Evolutionary conservation across 306 rosid species (phyloP).

Genomic region (Vigna trinervia): DNA sequence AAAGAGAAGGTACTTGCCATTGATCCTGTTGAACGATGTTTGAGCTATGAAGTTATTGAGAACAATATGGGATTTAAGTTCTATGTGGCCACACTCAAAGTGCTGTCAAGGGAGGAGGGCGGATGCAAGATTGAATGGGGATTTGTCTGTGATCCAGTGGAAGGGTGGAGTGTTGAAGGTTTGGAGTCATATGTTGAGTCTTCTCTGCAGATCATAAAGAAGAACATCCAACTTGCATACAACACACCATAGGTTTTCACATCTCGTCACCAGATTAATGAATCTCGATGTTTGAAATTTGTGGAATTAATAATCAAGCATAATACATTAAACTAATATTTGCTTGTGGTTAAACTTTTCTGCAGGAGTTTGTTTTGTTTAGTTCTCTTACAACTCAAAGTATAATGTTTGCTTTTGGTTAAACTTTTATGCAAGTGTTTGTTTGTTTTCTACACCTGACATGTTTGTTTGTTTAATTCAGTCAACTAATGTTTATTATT

Average conservation of each 20-base stretch:
- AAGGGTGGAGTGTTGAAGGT: constrained; percentile 50
- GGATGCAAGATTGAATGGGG: constrained; percentile 71
- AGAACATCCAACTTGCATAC: constrained; percentile 46
- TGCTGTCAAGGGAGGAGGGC: constrained; percentile 7
- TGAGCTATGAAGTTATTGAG: constrained; percentile 57
- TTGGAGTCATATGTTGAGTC: constrained; percentile 42
- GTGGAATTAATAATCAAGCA: not conserved
- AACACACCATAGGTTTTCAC: not conserved
- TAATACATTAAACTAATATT: too few species aligned
- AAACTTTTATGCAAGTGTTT: too few species aligned
- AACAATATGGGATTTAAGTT: constrained; percentile 63
- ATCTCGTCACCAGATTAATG: too few species aligned
- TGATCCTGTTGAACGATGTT: constrained; percentile 53
- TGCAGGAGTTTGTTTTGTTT: too few species aligned
- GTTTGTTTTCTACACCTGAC: too few species aligned
- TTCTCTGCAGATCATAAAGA: constrained; percentile 46
- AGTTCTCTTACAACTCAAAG: too few species aligned
- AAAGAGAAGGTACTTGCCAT: constrained; percentile 58
- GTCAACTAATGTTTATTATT: too few species aligned
- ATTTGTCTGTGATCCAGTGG: constrained; percentile 59
- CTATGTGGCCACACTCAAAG: constrained; percentile 51
- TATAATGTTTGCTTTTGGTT: too few species aligned
- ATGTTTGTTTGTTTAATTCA: too few species aligned
- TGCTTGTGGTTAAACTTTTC: not conserved
- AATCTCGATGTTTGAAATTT: not conserved